Evolutionary conservation across 2,329 filamentous ascomycete genomes (phyloP), one percentile per base, ranked within the genome.

Genomic region (Cadophora sp.): DNA sequence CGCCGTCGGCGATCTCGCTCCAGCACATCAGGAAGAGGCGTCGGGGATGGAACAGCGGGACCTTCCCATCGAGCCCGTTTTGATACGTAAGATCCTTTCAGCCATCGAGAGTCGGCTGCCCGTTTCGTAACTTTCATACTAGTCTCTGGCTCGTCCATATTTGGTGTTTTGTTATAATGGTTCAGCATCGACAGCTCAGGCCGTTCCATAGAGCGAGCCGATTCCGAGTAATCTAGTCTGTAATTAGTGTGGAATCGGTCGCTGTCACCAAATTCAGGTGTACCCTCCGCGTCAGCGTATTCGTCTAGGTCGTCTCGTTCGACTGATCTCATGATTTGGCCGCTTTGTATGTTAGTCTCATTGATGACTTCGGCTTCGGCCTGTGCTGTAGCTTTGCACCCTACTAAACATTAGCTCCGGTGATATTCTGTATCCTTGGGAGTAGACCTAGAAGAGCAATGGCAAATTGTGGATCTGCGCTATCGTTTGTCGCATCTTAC

Each of bases 51-150:
- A 14, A 68, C 48, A 27, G 68, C 65, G 43, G 72, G 69, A 14
- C 64, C 64, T 47, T 75, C 74, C 73, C 74, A 76, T 33, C 72
- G 70, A 67, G 75, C 68, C 20, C 74, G 70, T 68, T 77, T 77
- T 2, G 72, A 73, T 36, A 73, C 64, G 61, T 74, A 71, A 5
- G 74, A 73, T 16, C 73, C 74, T 59, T 74, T 77, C 18, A 78
- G 66, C 76, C 76, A 78, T 50, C 70, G 47, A 27, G 64, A 47
- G 64, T 76, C 67, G 16, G 60, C 60, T 18, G 65, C 39, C 55
- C 72, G 66, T 60, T 75, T 76, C 27, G 47, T 68, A 14, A 64
- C 59, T 30, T 58, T 66, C 13, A 41, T 66, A 18, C 6, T 53
- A 14, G 50, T 53, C 2, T 55, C 30, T 27, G n/a, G 27, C 33